phyloP scores from a whole-genome alignment of 805 yeast genomes.

The Hanseniaspora occidentalis region DNA sequence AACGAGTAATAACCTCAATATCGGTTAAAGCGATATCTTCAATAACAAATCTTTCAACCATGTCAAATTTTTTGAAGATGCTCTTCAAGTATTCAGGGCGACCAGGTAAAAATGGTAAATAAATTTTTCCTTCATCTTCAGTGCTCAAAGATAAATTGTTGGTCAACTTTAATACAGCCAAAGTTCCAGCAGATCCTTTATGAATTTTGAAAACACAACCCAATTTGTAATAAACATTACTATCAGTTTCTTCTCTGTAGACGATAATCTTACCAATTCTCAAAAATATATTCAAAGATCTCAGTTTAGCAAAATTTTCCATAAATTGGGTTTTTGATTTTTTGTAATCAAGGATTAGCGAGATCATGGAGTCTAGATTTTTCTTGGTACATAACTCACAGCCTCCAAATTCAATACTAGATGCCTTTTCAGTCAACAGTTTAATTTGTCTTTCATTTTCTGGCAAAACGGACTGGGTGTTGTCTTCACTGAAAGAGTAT shows the following conservation, averaged over 20 bases:
- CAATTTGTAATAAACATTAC: conserved; percentile 12
- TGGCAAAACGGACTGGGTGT: conserved; percentile 73
- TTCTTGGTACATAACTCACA: conserved; percentile 27
- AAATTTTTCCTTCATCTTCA: conserved; percentile 1
- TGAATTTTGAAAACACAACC: conserved; percentile 40
- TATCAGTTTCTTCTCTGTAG: conserved; percentile 36
- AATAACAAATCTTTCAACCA: conserved; percentile 11
- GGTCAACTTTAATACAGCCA: conserved; percentile 24
- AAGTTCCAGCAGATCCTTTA: conserved; percentile 5
- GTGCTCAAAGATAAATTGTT: conserved; percentile 11
- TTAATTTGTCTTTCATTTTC: conserved; percentile 65
- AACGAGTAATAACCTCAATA: conserved; percentile 12
- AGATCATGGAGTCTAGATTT: conserved; percentile 31
- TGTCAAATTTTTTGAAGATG: conserved; percentile 3
- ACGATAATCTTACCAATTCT: conserved; percentile 45
- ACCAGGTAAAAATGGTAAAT: background rate
- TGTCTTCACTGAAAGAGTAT: conserved; percentile 86
- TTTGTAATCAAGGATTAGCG: conserved; percentile 34
- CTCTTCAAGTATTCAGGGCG: conserved; percentile 1
- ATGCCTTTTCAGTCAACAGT: conserved; percentile 36
- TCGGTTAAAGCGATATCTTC: conserved; percentile 17
- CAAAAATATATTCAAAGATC: conserved; percentile 36
- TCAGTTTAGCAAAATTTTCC: conserved; percentile 32
- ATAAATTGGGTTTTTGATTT: conserved; percentile 34
- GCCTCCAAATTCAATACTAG: conserved; percentile 24